These are phyloP conservation scores for Penicillium hordei DNA, from an alignment of 2,329 filamentous ascomycete species.

Conservation along the genomic window DNA sequence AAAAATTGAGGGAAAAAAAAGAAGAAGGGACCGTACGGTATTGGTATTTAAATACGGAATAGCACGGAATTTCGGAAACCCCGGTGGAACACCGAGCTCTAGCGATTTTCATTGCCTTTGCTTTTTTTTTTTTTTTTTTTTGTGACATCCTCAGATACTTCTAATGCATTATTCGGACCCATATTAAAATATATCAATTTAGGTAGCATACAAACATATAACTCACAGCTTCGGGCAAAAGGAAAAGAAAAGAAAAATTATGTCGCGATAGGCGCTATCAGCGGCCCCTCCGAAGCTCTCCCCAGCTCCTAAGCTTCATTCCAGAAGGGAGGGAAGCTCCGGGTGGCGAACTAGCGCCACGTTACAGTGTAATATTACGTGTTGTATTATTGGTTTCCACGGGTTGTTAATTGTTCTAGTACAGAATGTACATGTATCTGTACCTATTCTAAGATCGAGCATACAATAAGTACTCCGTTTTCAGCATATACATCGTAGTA, in stretches of 20 bases:
- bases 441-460: background rate
- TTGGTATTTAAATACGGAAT: constrained; percentile 8
- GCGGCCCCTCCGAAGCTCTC: constrained; percentile 31
- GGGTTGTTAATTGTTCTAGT: background rate
- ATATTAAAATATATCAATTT: background rate
- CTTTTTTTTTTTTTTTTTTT: background rate
- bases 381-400: background rate
- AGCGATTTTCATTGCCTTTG: background rate
- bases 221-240: background rate
- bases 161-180: background rate
- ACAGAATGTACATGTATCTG: too few relatives aligned
- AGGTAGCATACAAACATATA: background rate
- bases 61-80: constrained; percentile 17
- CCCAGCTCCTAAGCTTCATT: constrained; percentile 21
- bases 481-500: too few relatives aligned
- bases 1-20: background rate
- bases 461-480: too few relatives aligned
- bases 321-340: constrained; percentile 29
- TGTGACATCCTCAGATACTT: background rate
- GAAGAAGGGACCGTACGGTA: background rate
- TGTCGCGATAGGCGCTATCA: constrained; percentile 28
- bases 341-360: constrained; percentile 25
- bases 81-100: constrained; percentile 20
- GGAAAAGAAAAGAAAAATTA: background rate
- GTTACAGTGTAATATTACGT: constrained; percentile 12